Percentiles rank a stretch among this genome's conserved stretches.
These are phyloP conservation scores for Linnemannia exigua DNA, from an alignment of 192 early-diverging fungal genomes.

Conservation along the genomic window DNA sequence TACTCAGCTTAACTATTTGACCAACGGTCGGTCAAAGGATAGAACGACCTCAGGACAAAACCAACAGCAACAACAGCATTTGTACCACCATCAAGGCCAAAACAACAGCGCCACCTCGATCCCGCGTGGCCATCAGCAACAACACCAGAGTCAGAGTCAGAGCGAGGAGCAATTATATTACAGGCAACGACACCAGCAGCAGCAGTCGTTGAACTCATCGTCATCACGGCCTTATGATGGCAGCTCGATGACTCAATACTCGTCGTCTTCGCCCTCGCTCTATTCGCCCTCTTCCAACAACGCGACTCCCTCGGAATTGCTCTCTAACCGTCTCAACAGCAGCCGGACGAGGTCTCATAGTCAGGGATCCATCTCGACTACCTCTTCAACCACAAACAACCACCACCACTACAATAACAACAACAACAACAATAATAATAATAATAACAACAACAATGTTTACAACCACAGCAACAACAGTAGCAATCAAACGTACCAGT, in stretches of 20 bases:
- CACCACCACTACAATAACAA: not conserved
- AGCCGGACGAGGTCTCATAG: not conserved
- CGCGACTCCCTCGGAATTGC: not conserved
- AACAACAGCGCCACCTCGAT: conserved; percentile 9
- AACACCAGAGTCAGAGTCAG: not conserved
- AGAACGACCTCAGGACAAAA: not conserved
- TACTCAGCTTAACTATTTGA: conserved; percentile 14
- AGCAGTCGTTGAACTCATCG: not conserved
- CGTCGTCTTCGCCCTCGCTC: not conserved
- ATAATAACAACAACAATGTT: not conserved
- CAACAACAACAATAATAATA: not conserved
- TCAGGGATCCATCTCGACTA: not conserved
- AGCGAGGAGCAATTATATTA: conserved; percentile 16
- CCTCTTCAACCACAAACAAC: not conserved
- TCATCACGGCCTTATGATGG: conserved; percentile 2
- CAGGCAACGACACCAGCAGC: conserved; percentile 11
- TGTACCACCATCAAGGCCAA: conserved; percentile 21
- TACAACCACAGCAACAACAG: not conserved
- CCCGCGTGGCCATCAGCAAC: not conserved
- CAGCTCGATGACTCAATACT: not conserved
- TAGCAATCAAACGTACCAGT: not conserved
- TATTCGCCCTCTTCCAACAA: not conserved
- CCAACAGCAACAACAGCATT: not conserved
- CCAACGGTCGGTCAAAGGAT: conserved; percentile 9
- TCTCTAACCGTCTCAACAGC: not conserved